Percentiles rank a stretch among this genome's conserved stretches.
These are phyloP conservation scores for Cladosporium sp. DNA, from an alignment of 2,329 filamentous ascomycete species.

Conservation along the genomic window DNA sequence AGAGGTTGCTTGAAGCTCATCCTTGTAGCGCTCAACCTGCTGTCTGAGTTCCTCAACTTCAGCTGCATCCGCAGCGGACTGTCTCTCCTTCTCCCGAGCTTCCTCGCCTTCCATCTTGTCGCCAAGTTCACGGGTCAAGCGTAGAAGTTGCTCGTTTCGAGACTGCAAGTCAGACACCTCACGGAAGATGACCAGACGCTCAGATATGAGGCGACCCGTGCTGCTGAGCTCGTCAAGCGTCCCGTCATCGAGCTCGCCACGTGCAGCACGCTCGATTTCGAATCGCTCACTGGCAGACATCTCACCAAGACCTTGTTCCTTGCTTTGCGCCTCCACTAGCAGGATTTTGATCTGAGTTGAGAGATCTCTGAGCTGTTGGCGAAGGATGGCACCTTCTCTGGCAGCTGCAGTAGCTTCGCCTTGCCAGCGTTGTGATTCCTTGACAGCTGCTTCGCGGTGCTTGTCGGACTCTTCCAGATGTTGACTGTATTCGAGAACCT, in stretches of 20 bases:
- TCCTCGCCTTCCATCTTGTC: conserved; percentile 90
- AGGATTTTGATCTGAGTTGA: conserved; percentile 88
- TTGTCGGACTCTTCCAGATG: conserved; percentile 77
- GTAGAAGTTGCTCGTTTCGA: conserved; percentile 80
- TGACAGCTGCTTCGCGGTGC: conserved; percentile 73
- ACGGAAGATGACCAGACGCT: conserved; percentile 85
- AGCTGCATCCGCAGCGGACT: conserved; percentile 51
- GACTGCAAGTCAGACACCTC: conserved; percentile 78
- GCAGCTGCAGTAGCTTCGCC: conserved; percentile 60
- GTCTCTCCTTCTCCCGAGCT: conserved; percentile 57
- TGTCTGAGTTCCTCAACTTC: conserved; percentile 70
- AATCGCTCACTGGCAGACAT: conserved; percentile 67
- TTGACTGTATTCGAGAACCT: conserved; percentile 72
- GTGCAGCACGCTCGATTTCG: conserved; percentile 72
- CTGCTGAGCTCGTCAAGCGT: conserved; percentile 71
- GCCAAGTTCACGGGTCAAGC: conserved; percentile 77
- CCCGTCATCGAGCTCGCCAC: conserved; percentile 69
- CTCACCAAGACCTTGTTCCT: conserved; percentile 71
- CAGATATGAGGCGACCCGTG: conserved; percentile 83
- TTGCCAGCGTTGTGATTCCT: conserved; percentile 73
- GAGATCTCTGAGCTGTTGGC: conserved; percentile 82
- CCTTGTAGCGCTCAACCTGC: conserved; percentile 72
- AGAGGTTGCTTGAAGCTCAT: conserved; percentile 77
- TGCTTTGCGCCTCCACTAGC: conserved; percentile 77
- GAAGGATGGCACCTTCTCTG: conserved; percentile 71